Evolutionary conservation across 75 land plant genomes (phyloP).

Genomic region (Picea sitchensis): DNA sequence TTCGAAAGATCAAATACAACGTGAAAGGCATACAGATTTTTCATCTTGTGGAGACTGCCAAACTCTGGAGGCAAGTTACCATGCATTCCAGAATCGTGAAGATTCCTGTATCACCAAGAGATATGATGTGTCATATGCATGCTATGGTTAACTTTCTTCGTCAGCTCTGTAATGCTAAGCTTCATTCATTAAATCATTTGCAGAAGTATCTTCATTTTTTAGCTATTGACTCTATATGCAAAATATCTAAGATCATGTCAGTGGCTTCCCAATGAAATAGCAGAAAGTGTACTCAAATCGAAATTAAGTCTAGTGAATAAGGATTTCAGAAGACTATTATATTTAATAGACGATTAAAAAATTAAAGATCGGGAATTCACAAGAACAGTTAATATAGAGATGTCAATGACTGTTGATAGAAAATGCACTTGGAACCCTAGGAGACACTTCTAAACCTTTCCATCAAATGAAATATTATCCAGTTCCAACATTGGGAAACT

Average conservation of each 20-base stretch:
- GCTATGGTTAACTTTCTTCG: background rate
- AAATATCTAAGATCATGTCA: background rate
- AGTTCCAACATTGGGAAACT: background rate
- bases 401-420: background rate
- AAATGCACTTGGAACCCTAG: background rate
- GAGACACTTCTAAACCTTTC: background rate
- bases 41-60: background rate
- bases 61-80: constrained; percentile 2
- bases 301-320: too few species aligned
- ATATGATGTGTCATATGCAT: background rate
- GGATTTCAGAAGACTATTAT: background rate
- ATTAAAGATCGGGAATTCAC: background rate
- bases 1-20: background rate
- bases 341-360: background rate
- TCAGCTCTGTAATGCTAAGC: background rate
- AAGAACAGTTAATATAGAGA: background rate
- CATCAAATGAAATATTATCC: too few species aligned
- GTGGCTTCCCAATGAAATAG: background rate
- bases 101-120: background rate
- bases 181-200: background rate
- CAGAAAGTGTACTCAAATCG: too few species aligned
- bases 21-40: constrained; percentile 6
- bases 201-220: background rate
- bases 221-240: background rate
- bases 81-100: background rate